Base-by-base conservation (phyloP, 108 stramenopile species). In the Cylindrotheca closterium region DNA sequence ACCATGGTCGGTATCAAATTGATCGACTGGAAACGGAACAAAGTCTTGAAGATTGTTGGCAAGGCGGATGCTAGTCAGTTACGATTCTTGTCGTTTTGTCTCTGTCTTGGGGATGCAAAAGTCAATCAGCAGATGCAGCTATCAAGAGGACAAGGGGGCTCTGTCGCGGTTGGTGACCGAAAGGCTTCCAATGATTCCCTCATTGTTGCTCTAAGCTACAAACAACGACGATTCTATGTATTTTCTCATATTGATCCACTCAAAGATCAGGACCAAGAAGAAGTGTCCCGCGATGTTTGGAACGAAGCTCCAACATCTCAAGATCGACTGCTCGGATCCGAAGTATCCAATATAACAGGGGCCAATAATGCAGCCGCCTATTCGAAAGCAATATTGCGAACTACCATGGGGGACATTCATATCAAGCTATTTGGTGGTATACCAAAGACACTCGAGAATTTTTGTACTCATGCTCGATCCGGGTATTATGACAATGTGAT, bases 401-500 rank as follows among this genome's bases (percentile, higher is more conserved):
- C 99, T 8, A 95, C 94, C 4, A 86, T 96, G 85, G 99, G 99
- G 18, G 99, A 99, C 71, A 90, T 99, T 60, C 82, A 84, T 48
- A 75, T 97, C 61, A 84, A 89, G 63, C 69, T 99, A 10, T 96
- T 96, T 68, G 70, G 81, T 0, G 95, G 96, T 65, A 85, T 86
- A 22, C 97, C 98, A 8, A 82, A 81, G 62, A 96, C 98, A 19
- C 80, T 98, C 29, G 96, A 98, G 67, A 99, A 99, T 62, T 99
- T 99, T 65, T 72, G 75, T 42, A 88, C 87, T 8, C 98, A 98
- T 68, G 79, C 93, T 3, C 79, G 81, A 62, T 74, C 81, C 15
- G 96, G 96, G 2, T 99, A 99, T 70, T 99, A 99, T 75, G 96
- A 98, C 73, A 84, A 91, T 70, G 84, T 97, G n/a, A 86, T 96